phyloP scores from a whole-genome alignment of 78 protist genomes.

The slime mould (Dictyostelium discoideum) region DNA sequence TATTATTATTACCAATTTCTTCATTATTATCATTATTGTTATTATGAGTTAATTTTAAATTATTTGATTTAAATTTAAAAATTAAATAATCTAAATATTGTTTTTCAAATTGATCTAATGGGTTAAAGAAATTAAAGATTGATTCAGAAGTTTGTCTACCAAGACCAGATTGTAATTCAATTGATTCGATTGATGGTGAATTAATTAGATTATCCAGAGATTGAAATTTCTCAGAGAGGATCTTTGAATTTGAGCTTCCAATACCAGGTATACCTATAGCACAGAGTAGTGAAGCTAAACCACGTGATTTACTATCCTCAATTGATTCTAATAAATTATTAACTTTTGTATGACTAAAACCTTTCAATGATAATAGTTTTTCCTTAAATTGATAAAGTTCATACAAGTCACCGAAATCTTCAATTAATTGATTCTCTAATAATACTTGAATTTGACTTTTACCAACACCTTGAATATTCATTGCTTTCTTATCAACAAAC shows the following conservation, averaged over 20 bases:
- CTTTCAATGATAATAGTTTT: slow-evolving; percentile 2
- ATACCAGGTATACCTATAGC: slow-evolving; percentile 66
- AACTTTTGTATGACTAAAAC: slow-evolving; percentile 29
- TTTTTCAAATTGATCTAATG: background rate
- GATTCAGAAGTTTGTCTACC: slow-evolving; percentile 8
- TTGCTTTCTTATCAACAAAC: slow-evolving; percentile 57
- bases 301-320: slow-evolving; percentile 22
- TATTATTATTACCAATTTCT: background rate
- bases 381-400: background rate
- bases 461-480: slow-evolving; percentile 72
- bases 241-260: slow-evolving; percentile 32
- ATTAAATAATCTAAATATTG: background rate
- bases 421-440: background rate
- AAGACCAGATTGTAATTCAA: background rate
- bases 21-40: background rate
- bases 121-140: slow-evolving; percentile 40
- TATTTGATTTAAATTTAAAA: background rate
- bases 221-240: slow-evolving; percentile 4
- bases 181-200: background rate
- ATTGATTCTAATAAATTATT: slow-evolving; percentile 42
- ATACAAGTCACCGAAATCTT: slow-evolving; percentile 47
- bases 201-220: background rate
- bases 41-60: background rate
- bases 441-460: background rate
- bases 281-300: slow-evolving; percentile 8